Evolutionary conservation across 2,329 filamentous ascomycete species (phyloP), one percentile per base, ranked within the genome.

Genomic region (Graphilbum ipis-grandicollis): DNA sequence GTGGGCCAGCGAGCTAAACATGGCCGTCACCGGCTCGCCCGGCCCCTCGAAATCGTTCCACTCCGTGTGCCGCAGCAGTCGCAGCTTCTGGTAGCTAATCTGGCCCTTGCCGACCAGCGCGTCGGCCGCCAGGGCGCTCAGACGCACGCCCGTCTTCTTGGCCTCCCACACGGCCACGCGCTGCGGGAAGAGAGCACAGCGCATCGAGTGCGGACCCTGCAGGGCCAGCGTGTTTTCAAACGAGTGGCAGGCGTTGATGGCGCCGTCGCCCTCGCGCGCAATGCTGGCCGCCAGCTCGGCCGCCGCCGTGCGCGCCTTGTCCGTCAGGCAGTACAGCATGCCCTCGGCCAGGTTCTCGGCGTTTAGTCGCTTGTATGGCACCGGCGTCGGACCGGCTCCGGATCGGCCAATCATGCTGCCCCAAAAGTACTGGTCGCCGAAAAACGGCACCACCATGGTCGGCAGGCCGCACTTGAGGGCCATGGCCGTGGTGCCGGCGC

Each of bases 351-450:
- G 55, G 31, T 67, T 71, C 40, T 82, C 72, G 0, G 62, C 65
- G 2, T 62, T 71, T 2, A 85, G 53, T 9, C 65, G 55, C 54
- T 81, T 82, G 55, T 81, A 79, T 0, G 77, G 77, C 9, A 82
- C 65, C 2, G 76, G 68, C 31, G 67, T 57, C 0, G 78, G 74
- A 1, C 79, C 79, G 1, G 76, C 78, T 19, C 68, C 66, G 2
- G 72, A 64, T 25, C 63, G 68, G 5, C 63, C 64, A 1, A 84
- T 64, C 71, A 80, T 80, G 15, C 63, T 61, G 2, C 79, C 79
- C 79, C 80, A 85, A 50, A 85, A 85, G 34, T 76, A 68, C 52
- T 85, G 79, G 48, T 85, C 79, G 3, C 79, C 79, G 44, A 85
- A 85, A 55, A 85, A 85, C 0, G 79, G 79, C 2, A 85, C 75